Percentiles rank a stretch among this genome's conserved stretches.
Evolutionary conservation across 2,329 filamentous ascomycete species (phyloP).

Genomic region (Penicillium fuscoglaucum): DNA sequence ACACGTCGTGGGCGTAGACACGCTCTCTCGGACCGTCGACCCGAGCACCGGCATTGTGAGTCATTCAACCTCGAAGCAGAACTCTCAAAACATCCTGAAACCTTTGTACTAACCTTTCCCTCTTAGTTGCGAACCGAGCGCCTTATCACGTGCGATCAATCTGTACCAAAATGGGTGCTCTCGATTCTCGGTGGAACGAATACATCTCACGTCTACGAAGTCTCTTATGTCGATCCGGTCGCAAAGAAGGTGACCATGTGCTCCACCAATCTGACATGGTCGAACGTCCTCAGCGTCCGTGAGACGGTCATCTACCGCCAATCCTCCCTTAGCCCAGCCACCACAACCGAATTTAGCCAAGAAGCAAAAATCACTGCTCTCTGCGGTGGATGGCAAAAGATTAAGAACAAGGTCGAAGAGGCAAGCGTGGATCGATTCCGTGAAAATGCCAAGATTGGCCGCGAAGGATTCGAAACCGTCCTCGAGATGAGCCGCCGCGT

Average conservation of each 20-base stretch:
- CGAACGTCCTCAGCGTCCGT: slow-evolving; percentile 84
- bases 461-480: slow-evolving; percentile 93
- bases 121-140: slow-evolving; percentile 68
- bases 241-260: slow-evolving; percentile 93
- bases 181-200: slow-evolving; percentile 76
- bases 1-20: slow-evolving; percentile 95
- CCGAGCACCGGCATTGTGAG: slow-evolving; percentile 65
- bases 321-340: slow-evolving; percentile 48
- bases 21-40: slow-evolving; percentile 71
- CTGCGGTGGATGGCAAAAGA: slow-evolving; percentile 94
- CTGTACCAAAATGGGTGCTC: slow-evolving; percentile 60
- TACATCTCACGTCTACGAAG: slow-evolving; percentile 88
- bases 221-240: slow-evolving; percentile 85
- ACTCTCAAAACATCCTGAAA: neutral
- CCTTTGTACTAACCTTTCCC: slow-evolving; percentile 13
- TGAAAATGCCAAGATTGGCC: slow-evolving; percentile 86
- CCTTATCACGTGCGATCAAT: slow-evolving; percentile 54
- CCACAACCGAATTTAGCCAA: slow-evolving; percentile 78
- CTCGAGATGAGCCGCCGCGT: slow-evolving; percentile 89
- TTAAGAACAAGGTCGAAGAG: slow-evolving; percentile 95
- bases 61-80: slow-evolving; percentile 16
- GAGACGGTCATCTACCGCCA: slow-evolving; percentile 90
- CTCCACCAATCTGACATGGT: slow-evolving; percentile 90
- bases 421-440: slow-evolving; percentile 82
- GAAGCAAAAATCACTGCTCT: slow-evolving; percentile 90